These are phyloP conservation scores for Boletellus ananas DNA, from an alignment of 768 basidiomycete genomes.

Conservation along the genomic window DNA sequence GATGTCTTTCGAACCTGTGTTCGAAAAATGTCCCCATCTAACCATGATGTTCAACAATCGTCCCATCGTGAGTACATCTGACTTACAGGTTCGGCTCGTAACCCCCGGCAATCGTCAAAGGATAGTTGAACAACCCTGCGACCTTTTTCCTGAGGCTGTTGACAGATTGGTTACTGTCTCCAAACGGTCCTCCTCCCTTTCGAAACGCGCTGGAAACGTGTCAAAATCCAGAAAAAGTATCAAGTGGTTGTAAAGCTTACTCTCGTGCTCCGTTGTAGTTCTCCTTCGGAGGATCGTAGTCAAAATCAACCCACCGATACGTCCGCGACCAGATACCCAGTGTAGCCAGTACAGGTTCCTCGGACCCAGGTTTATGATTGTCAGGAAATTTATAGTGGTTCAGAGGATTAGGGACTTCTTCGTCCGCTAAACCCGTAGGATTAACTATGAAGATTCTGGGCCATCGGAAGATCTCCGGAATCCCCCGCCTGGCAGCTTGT, in stretches of 20 bases:
- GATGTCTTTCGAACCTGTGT: no score
- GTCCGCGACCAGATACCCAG: constrained; percentile 1
- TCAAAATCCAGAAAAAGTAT: background rate
- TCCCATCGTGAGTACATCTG: background rate
- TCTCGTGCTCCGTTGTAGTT: constrained; percentile 9
- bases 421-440: background rate
- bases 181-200: background rate
- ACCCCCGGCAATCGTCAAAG: constrained; percentile 6
- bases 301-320: constrained; percentile 11
- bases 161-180: background rate
- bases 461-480: background rate
- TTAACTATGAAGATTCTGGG: background rate
- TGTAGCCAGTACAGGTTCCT: background rate
- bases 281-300: constrained; percentile 5
- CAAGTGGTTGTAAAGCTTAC: background rate
- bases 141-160: constrained; percentile 16
- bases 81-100: constrained; percentile 20
- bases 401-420: background rate
- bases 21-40: no score
- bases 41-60: no score
- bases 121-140: constrained; percentile 12
- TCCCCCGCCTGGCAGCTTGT: background rate
- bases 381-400: background rate
- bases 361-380: background rate
- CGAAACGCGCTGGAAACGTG: constrained; percentile 9